Base-by-base conservation (phyloP, 129 eudicot species). In the Ambrosia trifida region DNA sequence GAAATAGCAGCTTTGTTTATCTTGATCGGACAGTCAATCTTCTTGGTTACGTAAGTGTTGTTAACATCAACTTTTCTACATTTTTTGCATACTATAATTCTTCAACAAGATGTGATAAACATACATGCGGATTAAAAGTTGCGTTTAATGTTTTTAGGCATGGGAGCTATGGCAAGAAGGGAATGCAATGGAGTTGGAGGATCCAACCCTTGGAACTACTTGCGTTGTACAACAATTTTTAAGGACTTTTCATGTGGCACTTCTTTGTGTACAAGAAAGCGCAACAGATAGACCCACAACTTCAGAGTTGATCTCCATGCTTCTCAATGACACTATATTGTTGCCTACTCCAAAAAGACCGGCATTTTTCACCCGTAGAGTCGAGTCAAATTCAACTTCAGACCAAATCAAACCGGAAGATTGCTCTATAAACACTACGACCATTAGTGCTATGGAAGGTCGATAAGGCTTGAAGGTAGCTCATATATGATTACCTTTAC, bases 1-100 rank as follows among this genome's bases (percentile, higher is more conserved):
- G 52, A 66, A 19, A 40, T 58, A 11, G 70, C 1, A 63, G 79
- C 10, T 73, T 64, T 2, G 64, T 51, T 58, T 8, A 68, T 6
- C 74, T 73, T 44, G 81, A 80, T 14, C 44, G 50, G 5, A 68
- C 75, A 33, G 31, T 30, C 72, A 68, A 81, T 64, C 81, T 84
- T 60, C 11, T 84, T 18, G 88, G 83, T 73, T 70, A 54, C 36
- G 85, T 80, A 84, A 84, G 85, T 69, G 31, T 61, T 5, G 14
- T 59, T 35, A 30, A 59, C 35, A 66, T 12, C 41, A 66, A 36
- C 71, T 5, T 66, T 44, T 45, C 8, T 10, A 45, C 40, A 28
- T 66, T 28, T 20, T 66, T 45, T 2, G 7, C 19, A 6, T 59
- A 4, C 19, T 18, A 59, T 59, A 31, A 9, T 59, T 11, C 3